phyloP scores from a whole-genome alignment of 192 early-diverging fungal species.

The Coemansia sp. region DNA sequence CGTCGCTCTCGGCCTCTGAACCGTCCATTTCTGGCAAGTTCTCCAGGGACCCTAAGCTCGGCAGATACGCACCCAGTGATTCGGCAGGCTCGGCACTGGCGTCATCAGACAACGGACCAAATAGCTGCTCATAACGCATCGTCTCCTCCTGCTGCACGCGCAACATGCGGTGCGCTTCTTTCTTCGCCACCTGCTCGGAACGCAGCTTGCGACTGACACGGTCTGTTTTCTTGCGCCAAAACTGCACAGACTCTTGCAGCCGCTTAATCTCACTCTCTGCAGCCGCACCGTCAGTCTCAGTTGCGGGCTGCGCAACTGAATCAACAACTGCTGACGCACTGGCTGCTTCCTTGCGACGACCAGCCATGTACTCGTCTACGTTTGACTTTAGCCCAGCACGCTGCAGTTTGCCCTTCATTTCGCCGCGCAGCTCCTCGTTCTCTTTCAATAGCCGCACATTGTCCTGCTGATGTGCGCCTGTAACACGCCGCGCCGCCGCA shows the following conservation, averaged over 20 bases:
- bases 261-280: slow-evolving; percentile 34
- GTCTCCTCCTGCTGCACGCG: slow-evolving; percentile 43
- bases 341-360: slow-evolving; percentile 17
- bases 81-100: slow-evolving; percentile 17
- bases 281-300: slow-evolving; percentile 6
- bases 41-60: neutral
- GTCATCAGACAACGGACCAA: slow-evolving; percentile 37
- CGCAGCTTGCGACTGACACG: slow-evolving; percentile 39
- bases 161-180: slow-evolving; percentile 30
- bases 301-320: neutral
- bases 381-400: slow-evolving; percentile 50
- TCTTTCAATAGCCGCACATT: slow-evolving; percentile 57
- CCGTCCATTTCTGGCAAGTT: neutral
- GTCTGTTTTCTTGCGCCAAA: slow-evolving; percentile 45
- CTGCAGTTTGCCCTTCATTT: slow-evolving; percentile 56
- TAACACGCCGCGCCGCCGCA: slow-evolving; percentile 56
- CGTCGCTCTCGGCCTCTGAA: slow-evolving; percentile 15
- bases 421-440: slow-evolving; percentile 61
- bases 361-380: slow-evolving; percentile 52
- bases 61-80: slow-evolving; percentile 32
- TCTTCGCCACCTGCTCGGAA: slow-evolving; percentile 23
- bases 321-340: neutral
- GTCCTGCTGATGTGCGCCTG: slow-evolving; percentile 61
- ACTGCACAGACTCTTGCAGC: slow-evolving; percentile 38
- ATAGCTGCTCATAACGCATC: slow-evolving; percentile 37